Conservation (phyloP, 176 grass and related monocot species). For the Raddia guianensis region DNA sequence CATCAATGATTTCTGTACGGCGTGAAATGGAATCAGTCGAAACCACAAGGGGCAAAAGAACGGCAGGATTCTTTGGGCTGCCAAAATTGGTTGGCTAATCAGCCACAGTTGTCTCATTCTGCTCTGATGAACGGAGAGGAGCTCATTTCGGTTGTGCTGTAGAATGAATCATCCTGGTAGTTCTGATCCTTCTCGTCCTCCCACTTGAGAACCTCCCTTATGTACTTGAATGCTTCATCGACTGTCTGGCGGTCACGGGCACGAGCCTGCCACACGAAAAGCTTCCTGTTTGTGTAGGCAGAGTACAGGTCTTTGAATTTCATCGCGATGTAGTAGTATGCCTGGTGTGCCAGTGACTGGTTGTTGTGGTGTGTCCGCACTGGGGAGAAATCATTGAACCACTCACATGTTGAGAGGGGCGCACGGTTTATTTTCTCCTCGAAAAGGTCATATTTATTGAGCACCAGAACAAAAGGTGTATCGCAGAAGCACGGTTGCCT, state of each 20-base stretch:
- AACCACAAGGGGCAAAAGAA: background rate
- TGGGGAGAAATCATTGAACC: constrained; percentile 80
- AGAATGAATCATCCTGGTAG: constrained; percentile 79
- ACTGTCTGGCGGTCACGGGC: constrained; percentile 64
- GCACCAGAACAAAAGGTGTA: constrained; percentile 80
- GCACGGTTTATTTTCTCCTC: constrained; percentile 77
- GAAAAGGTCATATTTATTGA: constrained; percentile 91
- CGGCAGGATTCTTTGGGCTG: background rate
- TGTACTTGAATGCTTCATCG: constrained; percentile 83
- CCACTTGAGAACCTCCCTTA: constrained; percentile 86
- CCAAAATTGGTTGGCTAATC: background rate
- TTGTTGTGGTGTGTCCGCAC: constrained; percentile 69
- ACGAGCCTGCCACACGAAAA: constrained; percentile 84
- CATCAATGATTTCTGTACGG: constrained; percentile 23
- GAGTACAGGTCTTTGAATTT: constrained; percentile 91
- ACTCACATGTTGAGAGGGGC: constrained; percentile 67
- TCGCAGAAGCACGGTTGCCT: constrained; percentile 86
- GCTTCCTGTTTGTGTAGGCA: constrained; percentile 58
- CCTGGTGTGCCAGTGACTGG: constrained; percentile 81
- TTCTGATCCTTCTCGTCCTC: constrained; percentile 79
- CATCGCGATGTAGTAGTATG: constrained; percentile 78
- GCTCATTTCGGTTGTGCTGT: constrained; percentile 90
- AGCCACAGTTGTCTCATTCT: constrained; percentile 37
- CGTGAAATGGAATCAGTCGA: constrained; percentile 7
- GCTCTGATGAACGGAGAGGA: constrained; percentile 79